Conservation (phyloP, 2,329 filamentous ascomycete genomes). For the Blastomyces gilchristii region DNA sequence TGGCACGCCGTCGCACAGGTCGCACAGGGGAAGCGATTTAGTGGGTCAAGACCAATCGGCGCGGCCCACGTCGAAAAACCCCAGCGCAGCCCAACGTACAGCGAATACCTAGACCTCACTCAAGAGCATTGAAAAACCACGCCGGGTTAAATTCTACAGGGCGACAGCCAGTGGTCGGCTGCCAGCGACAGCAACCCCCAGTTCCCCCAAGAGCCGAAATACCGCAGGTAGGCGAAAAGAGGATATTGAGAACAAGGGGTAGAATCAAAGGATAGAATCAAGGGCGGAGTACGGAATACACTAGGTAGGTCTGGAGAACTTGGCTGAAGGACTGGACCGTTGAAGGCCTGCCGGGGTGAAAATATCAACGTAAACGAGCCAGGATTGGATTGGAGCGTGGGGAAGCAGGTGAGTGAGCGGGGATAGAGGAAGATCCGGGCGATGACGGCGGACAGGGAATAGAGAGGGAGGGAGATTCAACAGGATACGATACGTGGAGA, state of each 20-base stretch:
- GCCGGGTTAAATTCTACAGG: conserved; percentile 9
- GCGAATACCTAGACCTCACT: conserved; percentile 7
- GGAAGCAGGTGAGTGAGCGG: not conserved
- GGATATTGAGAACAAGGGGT: not conserved
- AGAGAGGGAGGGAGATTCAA: not conserved
- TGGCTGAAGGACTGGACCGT: conserved; percentile 1
- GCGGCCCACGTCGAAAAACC: conserved; percentile 14
- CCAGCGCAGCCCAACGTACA: conserved; percentile 7
- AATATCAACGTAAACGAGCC: not conserved
- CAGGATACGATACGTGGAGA: not conserved
- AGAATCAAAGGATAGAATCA: not conserved
- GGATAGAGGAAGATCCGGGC: not conserved
- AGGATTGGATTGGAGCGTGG: not conserved
- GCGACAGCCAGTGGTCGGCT: not conserved
- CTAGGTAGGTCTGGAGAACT: not conserved
- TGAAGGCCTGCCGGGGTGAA: not conserved
- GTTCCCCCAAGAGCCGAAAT: not conserved
- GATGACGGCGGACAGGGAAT: not conserved
- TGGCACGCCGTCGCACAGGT: not conserved
- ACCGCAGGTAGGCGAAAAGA: not conserved
- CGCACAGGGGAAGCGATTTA: not conserved
- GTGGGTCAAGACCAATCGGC: conserved; percentile 14
- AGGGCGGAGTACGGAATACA: not conserved
- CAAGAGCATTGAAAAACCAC: conserved; percentile 5
- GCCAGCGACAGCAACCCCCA: not conserved